Percentiles rank a stretch among this genome's conserved stretches.
Conservation (phyloP, 164 flowering plant genomes). For the Sedum album region DNA sequence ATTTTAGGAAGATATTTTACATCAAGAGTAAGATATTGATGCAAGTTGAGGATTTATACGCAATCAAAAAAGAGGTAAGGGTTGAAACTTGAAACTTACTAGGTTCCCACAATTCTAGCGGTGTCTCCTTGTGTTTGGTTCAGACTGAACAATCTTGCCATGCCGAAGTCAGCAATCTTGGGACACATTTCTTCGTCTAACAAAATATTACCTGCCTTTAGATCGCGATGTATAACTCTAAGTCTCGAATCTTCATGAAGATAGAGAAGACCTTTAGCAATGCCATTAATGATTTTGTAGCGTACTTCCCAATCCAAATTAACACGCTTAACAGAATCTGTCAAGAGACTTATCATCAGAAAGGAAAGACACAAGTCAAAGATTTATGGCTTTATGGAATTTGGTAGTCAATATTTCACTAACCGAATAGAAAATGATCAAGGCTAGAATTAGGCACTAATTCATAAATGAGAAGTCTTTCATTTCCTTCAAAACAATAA, state of each 20-base stretch:
- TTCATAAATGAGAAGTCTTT: neutral
- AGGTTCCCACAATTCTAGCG: neutral
- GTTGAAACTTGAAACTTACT: neutral
- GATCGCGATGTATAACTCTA: neutral
- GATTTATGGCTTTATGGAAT: no score
- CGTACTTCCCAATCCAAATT: neutral
- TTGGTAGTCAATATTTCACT: neutral
- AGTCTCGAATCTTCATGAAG: neutral
- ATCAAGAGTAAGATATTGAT: no score
- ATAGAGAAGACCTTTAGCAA: neutral
- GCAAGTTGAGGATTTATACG: no score
- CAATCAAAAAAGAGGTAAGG: neutral
- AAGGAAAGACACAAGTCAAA: neutral
- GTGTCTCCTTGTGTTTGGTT: neutral
- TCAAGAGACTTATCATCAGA: neutral
- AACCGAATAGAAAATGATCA: neutral
- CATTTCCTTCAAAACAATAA: neutral
- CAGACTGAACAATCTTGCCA: neutral
- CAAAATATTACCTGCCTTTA: neutral
- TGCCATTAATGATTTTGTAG: conserved; percentile 9
- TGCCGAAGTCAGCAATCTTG: neutral
- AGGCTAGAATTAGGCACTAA: neutral
- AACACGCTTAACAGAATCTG: neutral
- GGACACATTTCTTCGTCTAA: neutral
- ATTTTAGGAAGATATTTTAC: no score